A percentile compares a stretch with the other conserved stretches of the same genome.
phyloP scores from a whole-genome alignment of 257 asterid genomes.

The Solanum paucissectum region DNA sequence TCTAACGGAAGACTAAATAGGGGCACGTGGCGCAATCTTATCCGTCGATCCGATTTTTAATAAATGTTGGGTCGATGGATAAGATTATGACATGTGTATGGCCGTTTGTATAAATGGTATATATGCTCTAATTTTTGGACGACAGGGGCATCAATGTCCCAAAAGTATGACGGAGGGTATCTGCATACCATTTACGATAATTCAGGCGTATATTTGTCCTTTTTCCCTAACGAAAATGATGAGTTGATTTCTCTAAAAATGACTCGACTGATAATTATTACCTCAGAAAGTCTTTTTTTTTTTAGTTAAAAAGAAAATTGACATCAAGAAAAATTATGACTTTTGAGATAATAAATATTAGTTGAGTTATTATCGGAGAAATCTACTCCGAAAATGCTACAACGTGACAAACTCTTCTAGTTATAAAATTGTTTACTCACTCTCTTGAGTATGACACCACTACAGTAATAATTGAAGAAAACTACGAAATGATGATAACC shows the following conservation, averaged over 20 bases:
- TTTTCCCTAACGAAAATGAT: neutral
- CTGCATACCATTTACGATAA: too few relatives aligned
- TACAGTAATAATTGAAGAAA: neutral
- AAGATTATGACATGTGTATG: too few relatives aligned
- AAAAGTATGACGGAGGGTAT: too few relatives aligned
- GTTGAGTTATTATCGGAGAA: neutral
- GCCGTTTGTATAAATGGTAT: too few relatives aligned
- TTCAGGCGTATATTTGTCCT: too few relatives aligned
- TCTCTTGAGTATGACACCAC: neutral
- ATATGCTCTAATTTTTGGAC: too few relatives aligned
- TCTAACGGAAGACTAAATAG: too few relatives aligned
- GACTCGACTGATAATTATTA: neutral
- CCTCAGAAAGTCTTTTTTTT: neutral
- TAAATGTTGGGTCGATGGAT: too few relatives aligned
- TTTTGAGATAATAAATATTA: neutral
- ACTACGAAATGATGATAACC: neutral
- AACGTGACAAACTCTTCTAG: neutral
- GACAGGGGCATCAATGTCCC: fast-evolving
- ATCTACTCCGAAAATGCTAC: neutral
- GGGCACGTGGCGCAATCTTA: too few relatives aligned
- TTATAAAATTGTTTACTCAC: neutral
- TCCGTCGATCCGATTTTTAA: too few relatives aligned
- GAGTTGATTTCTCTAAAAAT: neutral
- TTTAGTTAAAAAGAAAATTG: neutral
- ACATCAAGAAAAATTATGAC: neutral